A percentile compares a stretch with the other conserved stretches of the same genome.
phyloP scores from a whole-genome alignment of 768 basidiomycete species.

The Hericium alpestre region DNA sequence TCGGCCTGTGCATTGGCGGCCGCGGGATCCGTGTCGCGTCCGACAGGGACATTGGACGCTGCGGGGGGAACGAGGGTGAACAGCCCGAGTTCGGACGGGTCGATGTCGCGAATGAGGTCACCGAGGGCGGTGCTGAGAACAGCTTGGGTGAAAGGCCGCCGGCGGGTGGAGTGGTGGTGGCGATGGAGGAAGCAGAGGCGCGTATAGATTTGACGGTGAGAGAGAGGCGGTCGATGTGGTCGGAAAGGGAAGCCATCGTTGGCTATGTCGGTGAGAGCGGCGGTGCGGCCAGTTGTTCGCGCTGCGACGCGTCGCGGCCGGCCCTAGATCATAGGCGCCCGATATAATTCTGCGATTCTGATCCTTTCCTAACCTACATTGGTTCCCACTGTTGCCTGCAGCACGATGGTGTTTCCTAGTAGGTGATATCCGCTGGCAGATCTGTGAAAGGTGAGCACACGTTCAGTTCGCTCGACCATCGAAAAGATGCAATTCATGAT shows the following conservation, averaged over 20 bases:
- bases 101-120: conserved; percentile 72
- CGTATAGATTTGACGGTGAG: conserved; percentile 42
- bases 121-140: conserved; percentile 54
- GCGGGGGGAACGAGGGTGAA: conserved; percentile 44
- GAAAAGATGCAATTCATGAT: not conserved
- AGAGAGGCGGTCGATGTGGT: conserved; percentile 59
- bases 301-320: conserved; percentile 3
- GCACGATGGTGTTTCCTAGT: not conserved
- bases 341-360: not conserved
- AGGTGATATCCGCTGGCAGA: not conserved
- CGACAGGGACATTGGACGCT: conserved; percentile 16
- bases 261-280: not conserved
- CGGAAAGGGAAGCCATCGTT: conserved; percentile 46
- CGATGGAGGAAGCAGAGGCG: conserved; percentile 27
- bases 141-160: conserved; percentile 48
- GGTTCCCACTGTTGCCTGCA: not conserved
- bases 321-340: not conserved
- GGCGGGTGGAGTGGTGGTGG: conserved; percentile 1
- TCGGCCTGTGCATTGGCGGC: conserved; percentile 23
- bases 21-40: conserved; percentile 20
- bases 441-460: not conserved
- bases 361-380: not conserved
- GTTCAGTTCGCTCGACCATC: not conserved
- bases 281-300: not conserved
- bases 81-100: conserved; percentile 68